These are phyloP conservation scores for Apiospora aurea DNA, from an alignment of 2,329 filamentous ascomycete species.

Conservation along the genomic window DNA sequence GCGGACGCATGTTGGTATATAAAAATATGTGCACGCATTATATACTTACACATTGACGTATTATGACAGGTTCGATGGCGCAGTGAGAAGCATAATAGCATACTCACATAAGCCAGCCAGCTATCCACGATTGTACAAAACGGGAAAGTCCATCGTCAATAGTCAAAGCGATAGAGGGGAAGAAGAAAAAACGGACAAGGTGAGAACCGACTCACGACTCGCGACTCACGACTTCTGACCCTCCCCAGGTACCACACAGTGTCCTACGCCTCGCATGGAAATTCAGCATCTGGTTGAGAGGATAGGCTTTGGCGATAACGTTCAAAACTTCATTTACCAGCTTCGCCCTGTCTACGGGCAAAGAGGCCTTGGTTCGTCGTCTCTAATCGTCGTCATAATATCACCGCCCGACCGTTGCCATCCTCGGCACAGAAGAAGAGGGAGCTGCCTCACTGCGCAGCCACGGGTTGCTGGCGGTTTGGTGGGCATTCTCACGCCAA, in stretches of 20 bases:
- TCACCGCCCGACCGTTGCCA: neutral
- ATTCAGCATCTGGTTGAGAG: neutral
- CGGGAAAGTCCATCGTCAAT: neutral
- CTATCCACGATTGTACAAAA: neutral
- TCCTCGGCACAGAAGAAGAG: neutral
- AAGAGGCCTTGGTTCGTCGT: neutral
- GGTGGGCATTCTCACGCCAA: neutral
- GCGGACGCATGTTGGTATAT: neutral
- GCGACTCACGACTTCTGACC: neutral
- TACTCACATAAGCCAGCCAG: neutral
- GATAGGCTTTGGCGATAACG: slow-evolving; percentile 2
- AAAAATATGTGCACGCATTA: neutral
- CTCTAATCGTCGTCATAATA: neutral
- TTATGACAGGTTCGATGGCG: neutral
- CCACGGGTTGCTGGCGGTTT: neutral
- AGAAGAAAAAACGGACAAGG: neutral
- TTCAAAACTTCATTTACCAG: slow-evolving; percentile 16
- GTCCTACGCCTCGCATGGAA: neutral
- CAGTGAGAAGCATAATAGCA: neutral
- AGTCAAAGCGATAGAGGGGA: neutral
- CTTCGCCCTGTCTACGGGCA: neutral
- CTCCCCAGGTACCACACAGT: neutral
- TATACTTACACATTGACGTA: neutral
- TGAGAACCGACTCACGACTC: neutral
- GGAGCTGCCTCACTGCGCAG: neutral